Conservation (phyloP, 441 rosid genomes). For the Arabidopsis lyrata region DNA sequence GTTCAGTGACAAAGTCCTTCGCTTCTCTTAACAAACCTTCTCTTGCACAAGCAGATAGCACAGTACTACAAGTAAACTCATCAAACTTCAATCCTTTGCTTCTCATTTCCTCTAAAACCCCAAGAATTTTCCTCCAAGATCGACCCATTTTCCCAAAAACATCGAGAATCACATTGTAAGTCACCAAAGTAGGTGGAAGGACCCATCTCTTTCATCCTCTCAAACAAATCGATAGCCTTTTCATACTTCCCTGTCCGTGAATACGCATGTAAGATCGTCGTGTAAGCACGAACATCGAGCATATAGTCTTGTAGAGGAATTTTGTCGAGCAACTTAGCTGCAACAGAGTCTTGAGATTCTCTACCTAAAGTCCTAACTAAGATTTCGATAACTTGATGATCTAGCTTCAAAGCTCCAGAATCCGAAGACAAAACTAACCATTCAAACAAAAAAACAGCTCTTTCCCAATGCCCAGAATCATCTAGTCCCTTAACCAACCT, state of each 20-base stretch:
- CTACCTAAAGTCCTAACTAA: conserved; percentile 78
- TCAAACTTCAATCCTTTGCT: conserved; percentile 64
- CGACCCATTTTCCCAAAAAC: conserved; percentile 90
- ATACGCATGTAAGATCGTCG: conserved; percentile 72
- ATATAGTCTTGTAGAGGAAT: conserved; percentile 63
- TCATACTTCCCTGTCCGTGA: conserved; percentile 67
- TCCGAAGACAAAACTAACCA: conserved; percentile 56
- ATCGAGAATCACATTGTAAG: conserved; percentile 92
- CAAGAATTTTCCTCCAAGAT: conserved; percentile 70
- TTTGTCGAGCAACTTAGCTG: conserved; percentile 72
- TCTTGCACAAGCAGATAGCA: conserved; percentile 87
- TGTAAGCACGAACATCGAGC: conserved; percentile 77
- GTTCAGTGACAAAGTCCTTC: conserved; percentile 63
- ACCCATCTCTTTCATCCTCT: conserved; percentile 71
- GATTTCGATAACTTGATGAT: conserved; percentile 60
- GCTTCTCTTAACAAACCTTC: conserved; percentile 85
- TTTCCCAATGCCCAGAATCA: conserved; percentile 69
- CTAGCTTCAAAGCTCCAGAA: conserved; percentile 51
- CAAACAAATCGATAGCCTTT: conserved; percentile 66
- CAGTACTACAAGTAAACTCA: conserved; percentile 95
- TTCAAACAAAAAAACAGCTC: conserved; percentile 72
- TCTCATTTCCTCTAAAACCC: conserved; percentile 73
- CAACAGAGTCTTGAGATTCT: conserved; percentile 75
- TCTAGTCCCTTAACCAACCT: conserved; percentile 71
- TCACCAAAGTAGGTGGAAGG: conserved; percentile 78